Percentiles rank a stretch among this genome's conserved stretches.
Conservation (phyloP, 345 rosid genomes). For the Dovyalis caffra region DNA sequence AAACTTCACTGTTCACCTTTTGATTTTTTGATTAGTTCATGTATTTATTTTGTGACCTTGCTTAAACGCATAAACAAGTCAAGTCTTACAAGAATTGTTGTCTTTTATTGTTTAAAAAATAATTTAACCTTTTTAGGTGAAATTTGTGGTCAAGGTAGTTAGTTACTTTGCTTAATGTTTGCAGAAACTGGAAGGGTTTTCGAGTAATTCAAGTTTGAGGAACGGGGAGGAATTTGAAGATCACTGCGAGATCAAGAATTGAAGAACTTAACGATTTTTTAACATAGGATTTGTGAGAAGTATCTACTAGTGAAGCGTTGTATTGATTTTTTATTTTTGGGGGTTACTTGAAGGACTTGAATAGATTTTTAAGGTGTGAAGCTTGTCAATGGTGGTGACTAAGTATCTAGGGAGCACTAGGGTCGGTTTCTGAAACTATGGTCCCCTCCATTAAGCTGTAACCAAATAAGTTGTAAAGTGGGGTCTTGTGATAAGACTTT, state of each 20-base stretch:
- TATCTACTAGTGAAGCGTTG: neutral
- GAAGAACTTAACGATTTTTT: neutral
- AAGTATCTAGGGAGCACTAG: conserved; percentile 33
- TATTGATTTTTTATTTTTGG: conserved; percentile 6
- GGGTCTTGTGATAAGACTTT: conserved; percentile 53
- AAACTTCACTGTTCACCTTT: neutral
- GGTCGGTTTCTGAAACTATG: conserved; percentile 48
- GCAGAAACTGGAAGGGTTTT: neutral
- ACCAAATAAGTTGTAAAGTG: conserved; percentile 45
- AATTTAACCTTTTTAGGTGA: neutral
- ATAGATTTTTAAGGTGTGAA: conserved; percentile 8
- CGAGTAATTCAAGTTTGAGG: conserved; percentile 4
- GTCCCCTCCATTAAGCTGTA: conserved; percentile 62
- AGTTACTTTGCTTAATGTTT: neutral
- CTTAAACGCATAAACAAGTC: neutral
- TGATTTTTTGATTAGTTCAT: neutral
- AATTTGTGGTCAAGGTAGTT: neutral
- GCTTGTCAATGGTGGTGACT: conserved; percentile 43
- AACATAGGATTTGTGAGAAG: neutral
- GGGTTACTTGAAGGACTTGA: neutral
- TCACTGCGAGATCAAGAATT: conserved; percentile 14
- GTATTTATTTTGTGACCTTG: neutral
- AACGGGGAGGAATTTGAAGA: neutral
- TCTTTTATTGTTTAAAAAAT: neutral
- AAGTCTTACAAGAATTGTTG: neutral